Conservation (phyloP, 805 yeast species). For the Candida bentonensis region DNA sequence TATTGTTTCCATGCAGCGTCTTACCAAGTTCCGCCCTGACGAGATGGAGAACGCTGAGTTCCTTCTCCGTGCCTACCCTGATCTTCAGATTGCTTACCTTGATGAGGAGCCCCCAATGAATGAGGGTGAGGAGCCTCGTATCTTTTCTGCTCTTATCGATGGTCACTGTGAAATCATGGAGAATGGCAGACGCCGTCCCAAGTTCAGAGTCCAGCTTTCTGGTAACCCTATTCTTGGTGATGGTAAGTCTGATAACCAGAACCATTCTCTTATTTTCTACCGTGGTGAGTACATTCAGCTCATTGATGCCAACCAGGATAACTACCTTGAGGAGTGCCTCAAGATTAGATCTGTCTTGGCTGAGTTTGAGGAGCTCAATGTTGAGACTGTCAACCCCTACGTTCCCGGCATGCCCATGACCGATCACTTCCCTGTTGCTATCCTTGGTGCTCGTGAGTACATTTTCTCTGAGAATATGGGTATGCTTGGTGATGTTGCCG, state of each 20-base stretch:
- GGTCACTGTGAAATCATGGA: conserved; percentile 42
- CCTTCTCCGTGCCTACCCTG: conserved; percentile 61
- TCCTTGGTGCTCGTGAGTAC: conserved; percentile 89
- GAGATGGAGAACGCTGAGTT: conserved; percentile 59
- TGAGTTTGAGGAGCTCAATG: conserved; percentile 74
- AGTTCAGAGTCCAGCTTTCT: conserved; percentile 56
- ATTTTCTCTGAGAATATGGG: conserved; percentile 90
- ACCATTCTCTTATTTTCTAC: conserved; percentile 70
- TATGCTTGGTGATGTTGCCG: conserved; percentile 88
- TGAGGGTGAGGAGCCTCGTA: conserved; percentile 32
- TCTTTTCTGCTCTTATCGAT: conserved; percentile 58
- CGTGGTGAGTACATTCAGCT: conserved; percentile 93
- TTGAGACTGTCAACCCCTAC: conserved; percentile 37
- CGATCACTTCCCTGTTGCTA: conserved; percentile 55
- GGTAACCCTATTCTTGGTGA: conserved; percentile 95
- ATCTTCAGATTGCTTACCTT: conserved; percentile 66
- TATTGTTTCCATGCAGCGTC: conserved; percentile 80
- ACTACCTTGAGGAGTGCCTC: conserved; percentile 85
- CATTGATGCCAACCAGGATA: conserved; percentile 93
- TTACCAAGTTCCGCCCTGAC: conserved; percentile 43
- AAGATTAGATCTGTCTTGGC: conserved; percentile 78
- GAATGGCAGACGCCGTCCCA: conserved; percentile 48
- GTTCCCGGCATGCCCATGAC: conserved; percentile 38
- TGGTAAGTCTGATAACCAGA: conserved; percentile 93
- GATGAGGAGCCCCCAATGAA: conserved; percentile 65